These are phyloP conservation scores for Kodamaea fukazawae DNA, from an alignment of 805 yeast genomes.

Conservation along the genomic window DNA sequence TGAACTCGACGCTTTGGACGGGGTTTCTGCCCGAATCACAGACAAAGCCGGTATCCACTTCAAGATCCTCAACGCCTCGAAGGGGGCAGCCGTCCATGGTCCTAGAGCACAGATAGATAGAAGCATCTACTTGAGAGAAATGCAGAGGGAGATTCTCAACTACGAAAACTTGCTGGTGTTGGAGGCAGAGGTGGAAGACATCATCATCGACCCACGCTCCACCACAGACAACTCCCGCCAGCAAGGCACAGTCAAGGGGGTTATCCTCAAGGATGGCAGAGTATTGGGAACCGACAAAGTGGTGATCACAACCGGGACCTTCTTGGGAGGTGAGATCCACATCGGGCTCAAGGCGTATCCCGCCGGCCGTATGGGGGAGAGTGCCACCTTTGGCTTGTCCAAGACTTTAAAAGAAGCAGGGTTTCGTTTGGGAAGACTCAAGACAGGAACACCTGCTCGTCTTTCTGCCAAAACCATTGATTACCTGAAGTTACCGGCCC, in stretches of 20 bases:
- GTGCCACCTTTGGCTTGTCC: conserved; percentile 85
- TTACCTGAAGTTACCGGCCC: conserved; percentile 59
- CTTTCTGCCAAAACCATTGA: conserved; percentile 70
- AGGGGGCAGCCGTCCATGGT: conserved; percentile 98
- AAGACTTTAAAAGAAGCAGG: conserved; percentile 74
- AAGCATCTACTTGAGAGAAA: conserved; percentile 66
- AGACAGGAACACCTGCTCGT: conserved; percentile 97
- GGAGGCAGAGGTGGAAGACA: conserved; percentile 81
- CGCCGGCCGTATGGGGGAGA: conserved; percentile 92
- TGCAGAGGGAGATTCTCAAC: conserved; percentile 63
- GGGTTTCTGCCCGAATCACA: conserved; percentile 81
- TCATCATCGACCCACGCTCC: conserved; percentile 53
- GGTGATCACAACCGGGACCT: conserved; percentile 94
- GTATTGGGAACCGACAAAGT: conserved; percentile 62
- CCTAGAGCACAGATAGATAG: conserved; percentile 97
- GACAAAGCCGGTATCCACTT: conserved; percentile 93
- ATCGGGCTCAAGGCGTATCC: conserved; percentile 79
- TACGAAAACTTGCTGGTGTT: conserved; percentile 58
- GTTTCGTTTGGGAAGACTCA: conserved; percentile 80
- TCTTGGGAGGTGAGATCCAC: conserved; percentile 91
- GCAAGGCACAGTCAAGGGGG: conserved; percentile 60
- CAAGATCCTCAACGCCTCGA: conserved; percentile 77
- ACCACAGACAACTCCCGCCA: conserved; percentile 31
- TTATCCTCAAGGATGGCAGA: conserved; percentile 65
- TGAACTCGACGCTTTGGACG: conserved; percentile 96